phyloP scores from a whole-genome alignment of 371 early-diverging fungal species.

The Smittium culicis region DNA sequence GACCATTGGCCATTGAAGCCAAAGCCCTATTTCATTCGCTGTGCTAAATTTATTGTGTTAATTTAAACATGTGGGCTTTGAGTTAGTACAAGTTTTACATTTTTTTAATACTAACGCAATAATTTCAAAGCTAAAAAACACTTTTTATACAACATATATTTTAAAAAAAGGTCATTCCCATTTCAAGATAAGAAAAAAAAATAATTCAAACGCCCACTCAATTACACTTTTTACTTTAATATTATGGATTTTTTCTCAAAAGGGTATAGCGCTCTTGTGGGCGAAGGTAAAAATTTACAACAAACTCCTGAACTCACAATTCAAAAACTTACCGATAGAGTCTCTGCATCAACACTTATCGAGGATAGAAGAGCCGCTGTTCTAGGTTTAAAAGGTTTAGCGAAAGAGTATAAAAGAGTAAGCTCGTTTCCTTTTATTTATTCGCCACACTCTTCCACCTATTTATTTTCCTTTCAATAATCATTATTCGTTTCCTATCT shows the following conservation, averaged over 20 bases:
- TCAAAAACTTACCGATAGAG: constrained; percentile 70
- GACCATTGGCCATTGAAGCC: too few species aligned
- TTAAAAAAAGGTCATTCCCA: too few species aligned
- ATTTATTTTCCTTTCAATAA: neutral
- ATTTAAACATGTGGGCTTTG: too few species aligned
- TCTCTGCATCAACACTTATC: constrained; percentile 61
- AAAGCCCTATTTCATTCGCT: too few species aligned
- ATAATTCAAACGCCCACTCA: too few species aligned
- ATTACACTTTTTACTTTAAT: too few species aligned
- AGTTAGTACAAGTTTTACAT: too few species aligned
- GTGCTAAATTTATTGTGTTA: too few species aligned
- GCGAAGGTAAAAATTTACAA: constrained; percentile 54
- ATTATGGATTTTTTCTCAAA: constrained; percentile 73
- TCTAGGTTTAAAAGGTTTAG: constrained; percentile 67
- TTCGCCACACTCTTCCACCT: neutral
- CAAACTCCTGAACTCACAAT: constrained; percentile 74
- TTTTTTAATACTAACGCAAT: too few species aligned
- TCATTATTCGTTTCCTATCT: constrained; percentile 2
- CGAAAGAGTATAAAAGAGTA: constrained; percentile 62
- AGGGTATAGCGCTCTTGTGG: constrained; percentile 63
- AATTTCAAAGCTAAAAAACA: too few species aligned
- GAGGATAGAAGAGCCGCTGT: constrained; percentile 85
- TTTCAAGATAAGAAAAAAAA: too few species aligned
- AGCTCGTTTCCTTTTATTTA: constrained; percentile 5
- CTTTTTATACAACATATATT: too few species aligned